A percentile compares a stretch with the other conserved stretches of the same genome.
Evolutionary conservation across 2,329 filamentous ascomycete genomes (phyloP).

Genomic region (Neurospora sp.): DNA sequence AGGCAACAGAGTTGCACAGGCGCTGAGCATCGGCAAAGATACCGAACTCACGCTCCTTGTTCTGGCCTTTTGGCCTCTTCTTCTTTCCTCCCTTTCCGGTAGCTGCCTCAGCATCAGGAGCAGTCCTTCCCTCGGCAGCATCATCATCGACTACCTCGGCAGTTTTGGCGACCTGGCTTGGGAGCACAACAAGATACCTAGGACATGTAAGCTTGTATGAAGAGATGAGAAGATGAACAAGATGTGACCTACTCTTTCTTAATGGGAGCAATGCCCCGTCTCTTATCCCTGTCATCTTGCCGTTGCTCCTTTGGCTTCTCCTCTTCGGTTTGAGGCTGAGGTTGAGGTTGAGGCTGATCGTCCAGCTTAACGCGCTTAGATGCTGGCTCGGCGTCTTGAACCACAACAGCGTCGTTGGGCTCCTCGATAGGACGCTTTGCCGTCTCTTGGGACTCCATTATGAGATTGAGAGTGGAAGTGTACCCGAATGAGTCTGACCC

Average conservation of each 20-base stretch:
- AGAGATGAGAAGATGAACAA: neutral
- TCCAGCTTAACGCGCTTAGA: slow-evolving; percentile 52
- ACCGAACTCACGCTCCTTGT: slow-evolving; percentile 74
- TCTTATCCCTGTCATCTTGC: slow-evolving; percentile 27
- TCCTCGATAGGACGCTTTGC: slow-evolving; percentile 11
- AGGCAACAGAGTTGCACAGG: slow-evolving; percentile 66
- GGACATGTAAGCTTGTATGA: slow-evolving; percentile 6
- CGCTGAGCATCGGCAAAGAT: slow-evolving; percentile 66
- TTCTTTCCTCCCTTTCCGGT: slow-evolving; percentile 25
- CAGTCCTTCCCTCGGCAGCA: slow-evolving; percentile 35
- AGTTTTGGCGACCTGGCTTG: slow-evolving; percentile 16
- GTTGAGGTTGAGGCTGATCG: slow-evolving; percentile 7
- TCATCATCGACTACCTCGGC: slow-evolving; percentile 33
- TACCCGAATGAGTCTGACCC: neutral
- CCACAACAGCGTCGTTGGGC: slow-evolving; percentile 11
- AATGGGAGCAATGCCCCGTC: slow-evolving; percentile 53
- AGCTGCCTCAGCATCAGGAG: slow-evolving; percentile 15
- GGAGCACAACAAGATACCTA: slow-evolving; percentile 34
- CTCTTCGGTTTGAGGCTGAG: neutral
- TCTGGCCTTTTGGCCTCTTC: slow-evolving; percentile 58
- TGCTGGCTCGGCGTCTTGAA: slow-evolving; percentile 21
- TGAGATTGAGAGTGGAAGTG: neutral
- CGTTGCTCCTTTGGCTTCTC: slow-evolving; percentile 8
- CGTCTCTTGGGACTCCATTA: slow-evolving; percentile 14
- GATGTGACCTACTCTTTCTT: slow-evolving; percentile 57